Evolutionary conservation across 768 basidiomycete species (phyloP), one percentile per base, ranked within the genome.

Genomic region (Boletus huronensis): DNA sequence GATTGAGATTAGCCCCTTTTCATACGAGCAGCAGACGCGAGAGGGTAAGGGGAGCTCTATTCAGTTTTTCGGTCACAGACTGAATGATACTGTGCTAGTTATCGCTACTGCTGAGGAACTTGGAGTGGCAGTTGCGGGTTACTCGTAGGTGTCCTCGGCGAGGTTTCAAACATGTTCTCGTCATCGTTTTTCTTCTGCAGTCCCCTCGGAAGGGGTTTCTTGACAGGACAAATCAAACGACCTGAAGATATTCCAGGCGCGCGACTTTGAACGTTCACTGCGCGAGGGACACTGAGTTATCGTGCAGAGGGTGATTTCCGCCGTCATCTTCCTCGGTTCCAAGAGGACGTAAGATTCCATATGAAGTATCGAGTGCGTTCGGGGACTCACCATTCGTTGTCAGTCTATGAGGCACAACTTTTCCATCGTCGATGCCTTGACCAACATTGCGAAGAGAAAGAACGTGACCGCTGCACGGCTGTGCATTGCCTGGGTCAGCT

Each of bases 1-100:
- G 64, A 84, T 88, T 45, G 87, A 90, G 62, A 69, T 85, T 38
- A 84, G 82, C 56, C 77, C 80, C 13, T 85, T 80, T 75, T 72
- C 78, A 2, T 83, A 81, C 53, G 80, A 81, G 58, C 72, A 74
- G 25, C 73, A 80, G 54, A 77, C 79, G 25, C 74, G 74, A 62
- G 74, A 75, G 26, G 75, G 74, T 73, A 39, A 43, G 48, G 3
- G 5, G 7, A n/a, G 32, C 3, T 9, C 14, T 28, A 6, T 38
- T 36, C 14, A 6, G 28, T 28, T 52, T 17, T 47, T 13, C 2
- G 9, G 35, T 8, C 25, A 8, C 11, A 19, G 5, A 23, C 32
- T 50, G 17, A 54, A 54, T 17, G 28, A 14, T 31, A 16, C 21
- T 21, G 4, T 34, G 32, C 17, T 36, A 73, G 83, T 84, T 26